A percentile compares a stretch with the other conserved stretches of the same genome.
Evolutionary conservation across 2,329 filamentous ascomycete genomes (phyloP).

Genomic region (Conoideocrella luteorostrata): DNA sequence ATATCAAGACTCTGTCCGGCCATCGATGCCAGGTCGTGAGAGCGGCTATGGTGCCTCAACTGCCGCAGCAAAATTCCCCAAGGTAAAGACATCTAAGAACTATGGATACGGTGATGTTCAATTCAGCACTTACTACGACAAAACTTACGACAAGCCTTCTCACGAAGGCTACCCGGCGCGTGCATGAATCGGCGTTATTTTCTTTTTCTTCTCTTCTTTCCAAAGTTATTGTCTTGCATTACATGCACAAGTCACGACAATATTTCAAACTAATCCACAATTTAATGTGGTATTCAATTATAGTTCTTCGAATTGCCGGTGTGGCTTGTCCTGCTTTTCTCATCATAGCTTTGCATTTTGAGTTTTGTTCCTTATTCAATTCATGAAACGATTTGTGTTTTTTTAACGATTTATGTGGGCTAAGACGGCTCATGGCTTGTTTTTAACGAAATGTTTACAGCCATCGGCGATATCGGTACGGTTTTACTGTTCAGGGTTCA

Average conservation of each 20-base stretch:
- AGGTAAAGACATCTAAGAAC: constrained; percentile 28
- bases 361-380: neutral
- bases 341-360: neutral
- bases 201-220: neutral
- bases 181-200: constrained; percentile 15
- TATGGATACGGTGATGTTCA: constrained; percentile 25
- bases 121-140: constrained; percentile 24
- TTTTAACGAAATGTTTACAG: neutral
- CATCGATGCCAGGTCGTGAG: constrained; percentile 24
- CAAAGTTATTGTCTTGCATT: neutral
- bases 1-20: constrained; percentile 21
- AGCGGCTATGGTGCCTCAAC: constrained; percentile 22
- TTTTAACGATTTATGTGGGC: constrained; percentile 4
- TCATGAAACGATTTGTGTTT: neutral
- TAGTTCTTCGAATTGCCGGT: neutral
- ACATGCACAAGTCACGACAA: neutral
- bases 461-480: neutral
- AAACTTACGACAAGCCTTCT: constrained; percentile 17
- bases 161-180: constrained; percentile 19
- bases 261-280: neutral
- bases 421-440: constrained; percentile 1
- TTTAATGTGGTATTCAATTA: constrained; percentile 3
- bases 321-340: neutral
- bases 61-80: constrained; percentile 18
- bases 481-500: neutral